Base-by-base conservation (phyloP, 2,329 filamentous ascomycete genomes). In the Cercospora sp. region DNA sequence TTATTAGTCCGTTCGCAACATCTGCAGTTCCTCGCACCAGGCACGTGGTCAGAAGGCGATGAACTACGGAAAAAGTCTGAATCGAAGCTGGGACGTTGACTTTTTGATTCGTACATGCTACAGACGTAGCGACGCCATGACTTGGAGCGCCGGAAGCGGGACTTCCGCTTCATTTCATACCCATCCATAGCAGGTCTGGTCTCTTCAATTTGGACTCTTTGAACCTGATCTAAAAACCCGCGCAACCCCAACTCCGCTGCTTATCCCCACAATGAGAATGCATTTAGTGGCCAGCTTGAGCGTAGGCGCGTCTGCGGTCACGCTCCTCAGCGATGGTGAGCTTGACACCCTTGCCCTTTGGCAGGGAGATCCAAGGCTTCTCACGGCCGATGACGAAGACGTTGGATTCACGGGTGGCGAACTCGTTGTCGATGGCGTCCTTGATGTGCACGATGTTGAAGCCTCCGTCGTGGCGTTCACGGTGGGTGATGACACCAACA, bases 341-440 rank as follows among this genome's bases (percentile, higher is more conserved):
- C 93, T 97, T 97, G 88, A 99, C 95, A 92, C 95, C 95, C 90
- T 97, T 97, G 87, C 95, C 95, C 93, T 98, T 99, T 84, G 95
- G 96, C 82, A 99, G 90, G 80, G 92, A 96, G 86, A 99, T 90
- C 95, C 95, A 99, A 81, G 95, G 94, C 91, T 98, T 98, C 81
- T 99, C 95, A 79, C 90, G 88, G 80, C 95, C 95, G 79, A 99
- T 97, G 87, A 99, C 90, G 87, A 99, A 99, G 80, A 99, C 94
- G 92, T 99, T 99, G 89, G 86, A 91, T 89, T 99, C 94, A 86
- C 95, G 95, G 82, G 95, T 99, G 80, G 95, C 94, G 86, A 99
- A 99, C 82, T 92, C 92, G 91, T 99, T 99, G 90, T 98, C 95
- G 85, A 99, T 94, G 81, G 94, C 94, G 82, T 99, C 95, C 92